Evolutionary conservation across 768 basidiomycete genomes (phyloP).

Genomic region (Rhizopogon vulgaris): DNA sequence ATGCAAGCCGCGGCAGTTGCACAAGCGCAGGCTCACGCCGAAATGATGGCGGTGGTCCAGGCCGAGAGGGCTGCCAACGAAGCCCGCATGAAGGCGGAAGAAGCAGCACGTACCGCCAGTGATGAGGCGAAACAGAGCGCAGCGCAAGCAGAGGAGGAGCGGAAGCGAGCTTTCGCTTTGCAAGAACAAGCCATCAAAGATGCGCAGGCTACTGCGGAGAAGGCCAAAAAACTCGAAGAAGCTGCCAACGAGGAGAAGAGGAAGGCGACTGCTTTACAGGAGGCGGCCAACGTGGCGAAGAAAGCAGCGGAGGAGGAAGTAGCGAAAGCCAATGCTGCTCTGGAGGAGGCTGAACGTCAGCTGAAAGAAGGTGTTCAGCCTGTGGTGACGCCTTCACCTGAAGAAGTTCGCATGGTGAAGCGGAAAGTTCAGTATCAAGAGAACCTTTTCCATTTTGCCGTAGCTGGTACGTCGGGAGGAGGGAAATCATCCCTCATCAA

Average conservation of each 20-base stretch:
- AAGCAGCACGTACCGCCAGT: conserved; percentile 13
- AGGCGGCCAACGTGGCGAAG: too few species aligned
- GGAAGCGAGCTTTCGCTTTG: too few species aligned
- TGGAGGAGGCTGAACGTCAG: conserved; percentile 10
- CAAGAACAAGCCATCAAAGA: too few species aligned
- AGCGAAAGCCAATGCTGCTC: conserved; percentile 9
- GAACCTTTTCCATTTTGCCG: conserved; percentile 21
- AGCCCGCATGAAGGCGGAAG: conserved; percentile 16
- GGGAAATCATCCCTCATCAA: conserved; percentile 24
- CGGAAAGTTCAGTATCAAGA: conserved; percentile 19
- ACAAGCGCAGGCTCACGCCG: too few species aligned
- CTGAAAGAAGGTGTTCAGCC: conserved; percentile 22
- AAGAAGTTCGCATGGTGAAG: conserved; percentile 18
- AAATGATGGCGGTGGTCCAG: too few species aligned
- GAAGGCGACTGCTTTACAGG: too few species aligned
- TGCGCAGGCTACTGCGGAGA: too few species aligned
- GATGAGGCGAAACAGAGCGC: conserved; percentile 7
- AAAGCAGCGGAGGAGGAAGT: too few species aligned
- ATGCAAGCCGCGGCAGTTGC: too few species aligned
- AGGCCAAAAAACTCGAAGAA: too few species aligned
- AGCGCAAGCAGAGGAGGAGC: too few species aligned
- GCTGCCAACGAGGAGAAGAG: too few species aligned
- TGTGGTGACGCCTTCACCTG: conserved; percentile 20
- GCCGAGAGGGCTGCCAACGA: conserved; percentile 12
- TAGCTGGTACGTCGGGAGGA: conserved; percentile 22